These are phyloP conservation scores for Xerocomellus chrysenteron DNA, from an alignment of 768 basidiomycete genomes.

Conservation along the genomic window DNA sequence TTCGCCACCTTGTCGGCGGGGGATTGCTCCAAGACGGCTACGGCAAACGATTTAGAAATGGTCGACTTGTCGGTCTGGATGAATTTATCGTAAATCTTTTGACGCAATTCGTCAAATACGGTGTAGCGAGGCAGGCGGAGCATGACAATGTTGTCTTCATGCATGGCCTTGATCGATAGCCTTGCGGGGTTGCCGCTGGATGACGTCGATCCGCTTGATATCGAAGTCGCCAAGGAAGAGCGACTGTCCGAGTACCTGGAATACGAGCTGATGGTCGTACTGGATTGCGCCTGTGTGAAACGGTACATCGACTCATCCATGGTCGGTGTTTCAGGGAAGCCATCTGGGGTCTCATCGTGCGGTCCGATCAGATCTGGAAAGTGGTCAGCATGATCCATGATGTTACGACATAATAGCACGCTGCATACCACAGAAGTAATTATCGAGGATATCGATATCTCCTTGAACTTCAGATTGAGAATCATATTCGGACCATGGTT, in stretches of 20 bases:
- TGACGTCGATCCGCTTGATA: conserved; percentile 39
- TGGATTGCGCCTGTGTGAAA: conserved; percentile 8
- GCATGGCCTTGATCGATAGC: conserved; percentile 63
- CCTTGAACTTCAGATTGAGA: conserved; percentile 26
- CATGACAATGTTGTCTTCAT: conserved; percentile 60
- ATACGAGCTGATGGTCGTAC: conserved; percentile 4
- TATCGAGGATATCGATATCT: conserved; percentile 45
- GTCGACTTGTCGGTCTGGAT: conserved; percentile 56
- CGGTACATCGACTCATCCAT: conserved; percentile 10
- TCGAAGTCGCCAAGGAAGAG: conserved; percentile 31
- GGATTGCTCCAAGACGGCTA: conserved; percentile 50
- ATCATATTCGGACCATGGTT: conserved; percentile 25
- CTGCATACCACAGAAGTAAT: conserved; percentile 40
- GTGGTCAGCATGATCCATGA: conserved; percentile 1
- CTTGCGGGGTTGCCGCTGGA: conserved; percentile 25
- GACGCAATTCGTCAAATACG: conserved; percentile 53
- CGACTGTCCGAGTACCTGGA: conserved; percentile 19
- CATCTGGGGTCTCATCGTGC: conserved; percentile 4
- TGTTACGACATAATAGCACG: background rate
- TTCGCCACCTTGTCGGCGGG: conserved; percentile 11
- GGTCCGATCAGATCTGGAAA: conserved; percentile 26
- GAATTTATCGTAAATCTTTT: conserved; percentile 64
- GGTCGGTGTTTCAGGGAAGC: conserved; percentile 23
- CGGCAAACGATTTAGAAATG: conserved; percentile 53
- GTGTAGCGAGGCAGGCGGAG: conserved; percentile 52